Base-by-base conservation (phyloP, 306 rosid species). In the Quillaja saponaria region DNA sequence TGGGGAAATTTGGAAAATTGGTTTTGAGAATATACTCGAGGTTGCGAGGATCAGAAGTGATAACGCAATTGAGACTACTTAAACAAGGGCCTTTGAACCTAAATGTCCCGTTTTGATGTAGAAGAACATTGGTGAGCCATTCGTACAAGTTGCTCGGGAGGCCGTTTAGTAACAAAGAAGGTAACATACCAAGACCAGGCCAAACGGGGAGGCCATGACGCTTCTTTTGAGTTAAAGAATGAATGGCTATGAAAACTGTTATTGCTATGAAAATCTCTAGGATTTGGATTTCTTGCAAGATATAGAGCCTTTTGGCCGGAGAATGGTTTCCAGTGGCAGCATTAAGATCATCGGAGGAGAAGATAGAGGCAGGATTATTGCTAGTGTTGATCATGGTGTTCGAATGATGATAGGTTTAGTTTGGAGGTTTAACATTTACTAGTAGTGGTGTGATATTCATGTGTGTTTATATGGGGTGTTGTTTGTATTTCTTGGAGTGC, bases 101-200 rank as follows among this genome's bases (percentile, higher is more conserved):
- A 46, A 92, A 92, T 2, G 96, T 86, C 0, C 90, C 86, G 34
- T 83, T 86, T 53, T 81, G 88, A 3, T 39, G 16, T 34, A 12
- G 42, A 2, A 86, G 78, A 0, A 82, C 57, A 0, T 79, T 73
- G 0, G 90, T 46, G 4, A 92, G 25, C 96, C 98, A 92, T 28
- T 88, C 96, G 42, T 88, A 92, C 13, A 74, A 0, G 61, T 88
- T 81, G 14, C 63, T 39, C 18, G 64, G 79, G 4, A 78, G 62
- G 16, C 76, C 88, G 0, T 51, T 1, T 20, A 77, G 15, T 18
- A 77, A 20, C 70, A 92, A 28, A 21, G 98, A 84, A 13, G 98
- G 98, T 19, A 88, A 61, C 98, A 88, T 88, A 1, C 96, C 96
- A 37, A 92, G 63, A 12, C 88, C 34, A 0, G 96, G 98, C 96